Evolutionary conservation across 2,329 filamentous ascomycete species (phyloP), one percentile per base, ranked within the genome.

Genomic region (Juglanconis sp.): DNA sequence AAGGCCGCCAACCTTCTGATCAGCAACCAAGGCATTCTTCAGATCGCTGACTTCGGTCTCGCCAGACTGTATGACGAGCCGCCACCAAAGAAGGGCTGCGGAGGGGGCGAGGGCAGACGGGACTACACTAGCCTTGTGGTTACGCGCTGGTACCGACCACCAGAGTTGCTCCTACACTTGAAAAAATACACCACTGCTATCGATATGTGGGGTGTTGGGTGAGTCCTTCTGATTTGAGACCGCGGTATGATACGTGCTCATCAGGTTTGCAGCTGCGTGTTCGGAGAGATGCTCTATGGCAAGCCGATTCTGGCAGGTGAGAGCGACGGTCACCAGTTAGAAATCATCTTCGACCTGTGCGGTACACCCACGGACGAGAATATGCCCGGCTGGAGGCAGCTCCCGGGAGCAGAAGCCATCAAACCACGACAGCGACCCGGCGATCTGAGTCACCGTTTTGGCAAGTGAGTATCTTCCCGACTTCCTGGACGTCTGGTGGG

Each of bases 51-150:
- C 78, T 99, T 99, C 69, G 95, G 95, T 67, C 83, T 99, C 38
- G 95, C 95, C 7, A 84, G 95, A 69, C 91, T 96, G 68, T 99
- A 96, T 72, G 92, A 97, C 64, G 95, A 96, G 48, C 82, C 84
- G 0, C 86, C 88, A 4, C 95, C 95, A 3, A 84, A 86, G 59
- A 79, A 90, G 31, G 92, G 92, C 1, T 83, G 83, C 62, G 90
- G 92, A 42, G 91, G 91, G 63, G 94, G 95, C 48, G 89, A 94
- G 59, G 93, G 93, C 0, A 86, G 85, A 60, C 84, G 93, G 70
- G 93, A 98, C 65, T 99, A 99, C 75, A 99, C 95, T 4, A 92
- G 90, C n/a, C 79, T 98, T 13, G 95, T 99, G 17, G 95, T 99
- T 10, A 99, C 95, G 15, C 82, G 95, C 69, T 99, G 95, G 95